phyloP scores from a whole-genome alignment of 2,329 filamentous ascomycete genomes.

The Neopestalotiopsis rosae region DNA sequence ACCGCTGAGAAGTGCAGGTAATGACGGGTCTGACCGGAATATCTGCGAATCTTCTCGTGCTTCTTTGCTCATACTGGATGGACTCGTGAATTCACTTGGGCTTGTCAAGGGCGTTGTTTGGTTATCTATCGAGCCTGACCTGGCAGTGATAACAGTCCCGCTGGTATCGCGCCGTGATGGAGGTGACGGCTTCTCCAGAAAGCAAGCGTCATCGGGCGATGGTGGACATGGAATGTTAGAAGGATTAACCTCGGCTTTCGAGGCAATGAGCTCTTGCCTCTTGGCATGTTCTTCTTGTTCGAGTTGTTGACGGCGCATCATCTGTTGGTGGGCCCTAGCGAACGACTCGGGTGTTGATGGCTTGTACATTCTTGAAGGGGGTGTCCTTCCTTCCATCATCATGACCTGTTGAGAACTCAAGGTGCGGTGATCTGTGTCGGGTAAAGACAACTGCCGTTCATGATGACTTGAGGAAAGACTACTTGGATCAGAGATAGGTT shows the following conservation, averaged over 20 bases:
- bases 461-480: constrained; percentile 33
- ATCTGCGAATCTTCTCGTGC: constrained; percentile 51
- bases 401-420: constrained; percentile 52
- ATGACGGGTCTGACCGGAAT: constrained; percentile 68
- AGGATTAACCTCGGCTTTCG: constrained; percentile 30
- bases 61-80: constrained; percentile 46
- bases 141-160: constrained; percentile 54
- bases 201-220: constrained; percentile 51
- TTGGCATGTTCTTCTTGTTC: constrained; percentile 39
- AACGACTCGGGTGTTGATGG: constrained; percentile 47
- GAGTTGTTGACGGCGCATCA: constrained; percentile 38
- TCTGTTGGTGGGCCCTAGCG: constrained; percentile 40
- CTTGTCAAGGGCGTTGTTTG: constrained; percentile 59
- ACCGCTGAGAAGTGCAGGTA: constrained; percentile 67
- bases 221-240: constrained; percentile 46
- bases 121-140: constrained; percentile 55
- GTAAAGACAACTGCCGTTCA: constrained; percentile 38
- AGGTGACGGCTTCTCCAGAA: constrained; percentile 33
- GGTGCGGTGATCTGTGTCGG: constrained; percentile 51
- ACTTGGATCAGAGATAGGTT: constrained; percentile 51
- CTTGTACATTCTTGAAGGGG: constrained; percentile 41
- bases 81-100: constrained; percentile 58
- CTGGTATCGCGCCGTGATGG: constrained; percentile 47
- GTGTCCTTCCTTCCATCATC: constrained; percentile 42
- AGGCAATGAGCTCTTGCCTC: constrained; percentile 31